Percentiles rank a stretch among this genome's conserved stretches.
These are phyloP conservation scores for Gracilaria gracilis DNA, from an alignment of 23 red algal genomes.

Conservation along the genomic window DNA sequence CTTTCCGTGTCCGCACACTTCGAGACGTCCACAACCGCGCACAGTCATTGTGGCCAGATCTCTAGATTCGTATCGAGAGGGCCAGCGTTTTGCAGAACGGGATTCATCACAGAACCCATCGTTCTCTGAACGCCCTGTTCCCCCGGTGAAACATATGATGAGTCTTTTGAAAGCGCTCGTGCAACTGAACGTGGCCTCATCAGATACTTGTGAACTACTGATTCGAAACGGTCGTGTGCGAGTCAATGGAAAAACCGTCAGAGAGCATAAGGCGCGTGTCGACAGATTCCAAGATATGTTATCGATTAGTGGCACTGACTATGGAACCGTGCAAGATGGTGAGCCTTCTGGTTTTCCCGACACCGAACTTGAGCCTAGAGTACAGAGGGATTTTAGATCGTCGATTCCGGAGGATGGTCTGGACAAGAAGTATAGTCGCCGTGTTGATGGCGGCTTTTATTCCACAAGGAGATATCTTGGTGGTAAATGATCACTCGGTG, in stretches of 20 bases:
- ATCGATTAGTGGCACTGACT: constrained; percentile 54
- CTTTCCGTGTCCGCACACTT: not conserved
- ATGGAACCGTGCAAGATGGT: constrained; percentile 57
- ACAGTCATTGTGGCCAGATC: constrained; percentile 8
- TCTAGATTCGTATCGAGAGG: constrained; percentile 58
- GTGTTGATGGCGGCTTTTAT: constrained; percentile 57
- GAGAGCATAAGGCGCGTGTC: constrained; percentile 24
- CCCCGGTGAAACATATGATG: constrained; percentile 29
- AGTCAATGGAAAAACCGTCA: constrained; percentile 47
- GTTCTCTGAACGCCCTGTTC: not conserved
- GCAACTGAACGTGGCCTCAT: constrained; percentile 46
- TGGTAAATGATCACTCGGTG: not conserved
- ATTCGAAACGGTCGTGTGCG: constrained; percentile 62
- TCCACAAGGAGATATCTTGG: constrained; percentile 26
- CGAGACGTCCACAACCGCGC: not conserved
- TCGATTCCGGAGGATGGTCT: not conserved
- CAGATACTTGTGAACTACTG: constrained; percentile 57
- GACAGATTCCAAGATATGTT: constrained; percentile 31
- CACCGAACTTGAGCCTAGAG: constrained; percentile 8
- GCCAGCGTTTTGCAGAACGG: constrained; percentile 26
- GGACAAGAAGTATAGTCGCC: constrained; percentile 28
- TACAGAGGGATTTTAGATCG: constrained; percentile 32
- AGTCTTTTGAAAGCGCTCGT: constrained; percentile 47
- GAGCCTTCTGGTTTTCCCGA: not conserved
- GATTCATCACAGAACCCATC: not conserved